Conservation (phyloP, 1,139 yeast species). For the Zygosaccharomyces pseudobailii region DNA sequence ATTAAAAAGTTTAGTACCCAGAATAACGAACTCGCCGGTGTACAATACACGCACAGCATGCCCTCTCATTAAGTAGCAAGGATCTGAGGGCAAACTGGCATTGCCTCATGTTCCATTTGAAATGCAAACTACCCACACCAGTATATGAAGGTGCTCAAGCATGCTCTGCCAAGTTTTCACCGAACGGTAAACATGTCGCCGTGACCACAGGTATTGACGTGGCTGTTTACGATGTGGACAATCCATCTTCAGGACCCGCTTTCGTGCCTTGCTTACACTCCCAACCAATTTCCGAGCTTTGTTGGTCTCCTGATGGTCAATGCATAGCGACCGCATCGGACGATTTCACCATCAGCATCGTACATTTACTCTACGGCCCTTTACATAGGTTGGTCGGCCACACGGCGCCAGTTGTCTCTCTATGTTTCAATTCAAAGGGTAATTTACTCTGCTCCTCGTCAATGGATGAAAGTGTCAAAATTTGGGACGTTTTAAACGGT, state of each 20-base stretch:
- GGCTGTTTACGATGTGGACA: conserved; percentile 39
- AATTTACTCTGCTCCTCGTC: conserved; percentile 77
- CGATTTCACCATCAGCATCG: conserved; percentile 73
- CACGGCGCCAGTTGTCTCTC: conserved; percentile 74
- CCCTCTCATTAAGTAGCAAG: neutral
- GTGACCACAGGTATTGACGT: conserved; percentile 45
- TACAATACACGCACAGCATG: neutral
- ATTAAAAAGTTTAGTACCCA: neutral
- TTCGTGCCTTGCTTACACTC: conserved; percentile 26
- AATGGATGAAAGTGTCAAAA: conserved; percentile 83
- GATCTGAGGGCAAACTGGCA: neutral
- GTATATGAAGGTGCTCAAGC: conserved; percentile 3
- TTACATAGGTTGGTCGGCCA: conserved; percentile 70
- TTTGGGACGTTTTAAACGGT: conserved; percentile 83
- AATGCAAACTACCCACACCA: conserved; percentile 5
- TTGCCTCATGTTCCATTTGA: conserved; percentile 6
- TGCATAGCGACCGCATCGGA: conserved; percentile 83
- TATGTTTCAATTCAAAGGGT: conserved; percentile 71
- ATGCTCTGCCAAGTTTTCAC: conserved; percentile 58
- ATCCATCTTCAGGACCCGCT: conserved; percentile 30
- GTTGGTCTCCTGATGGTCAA: conserved; percentile 71
- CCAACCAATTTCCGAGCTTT: conserved; percentile 25
- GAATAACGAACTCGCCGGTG: neutral
- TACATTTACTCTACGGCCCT: conserved; percentile 53
- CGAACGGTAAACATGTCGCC: conserved; percentile 62